Conservation (phyloP, 371 early-diverging fungal genomes). For the Syncephalastrum sp. region DNA sequence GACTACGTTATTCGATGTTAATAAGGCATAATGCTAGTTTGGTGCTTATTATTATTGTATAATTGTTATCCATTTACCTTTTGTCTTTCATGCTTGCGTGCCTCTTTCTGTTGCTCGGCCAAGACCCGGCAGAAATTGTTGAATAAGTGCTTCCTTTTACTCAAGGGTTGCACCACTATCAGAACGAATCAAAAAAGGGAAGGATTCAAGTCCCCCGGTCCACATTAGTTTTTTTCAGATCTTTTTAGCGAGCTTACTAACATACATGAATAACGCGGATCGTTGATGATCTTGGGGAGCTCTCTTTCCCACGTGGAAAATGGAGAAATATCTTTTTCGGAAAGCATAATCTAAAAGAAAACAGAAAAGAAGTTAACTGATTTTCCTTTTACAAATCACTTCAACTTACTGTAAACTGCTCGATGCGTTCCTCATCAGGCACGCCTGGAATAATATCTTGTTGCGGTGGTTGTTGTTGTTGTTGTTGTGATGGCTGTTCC, state of each 20-base stretch:
- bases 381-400: no score
- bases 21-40: no score
- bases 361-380: no score
- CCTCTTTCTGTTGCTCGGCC: constrained; percentile 54
- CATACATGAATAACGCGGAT: constrained; percentile 55
- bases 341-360: constrained; percentile 36
- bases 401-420: constrained; percentile 33
- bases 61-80: not conserved
- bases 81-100: constrained; percentile 34
- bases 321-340: constrained; percentile 69
- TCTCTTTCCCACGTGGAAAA: constrained; percentile 76
- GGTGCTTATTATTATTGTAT: not conserved
- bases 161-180: constrained; percentile 31
- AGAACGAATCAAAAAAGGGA: constrained; percentile 8
- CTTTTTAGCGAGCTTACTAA: constrained; percentile 6
- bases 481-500: no score
- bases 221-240: constrained; percentile 5
- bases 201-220: constrained; percentile 18
- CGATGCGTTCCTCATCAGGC: constrained; percentile 38
- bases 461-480: not conserved
- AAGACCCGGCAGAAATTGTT: constrained; percentile 68
- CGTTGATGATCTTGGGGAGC: constrained; percentile 55
- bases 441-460: constrained; percentile 11
- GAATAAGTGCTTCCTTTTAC: constrained; percentile 59
- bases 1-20: constrained; percentile 17